phyloP scores from a whole-genome alignment of 208 protist genomes.

The Phytomonas sp. region DNA sequence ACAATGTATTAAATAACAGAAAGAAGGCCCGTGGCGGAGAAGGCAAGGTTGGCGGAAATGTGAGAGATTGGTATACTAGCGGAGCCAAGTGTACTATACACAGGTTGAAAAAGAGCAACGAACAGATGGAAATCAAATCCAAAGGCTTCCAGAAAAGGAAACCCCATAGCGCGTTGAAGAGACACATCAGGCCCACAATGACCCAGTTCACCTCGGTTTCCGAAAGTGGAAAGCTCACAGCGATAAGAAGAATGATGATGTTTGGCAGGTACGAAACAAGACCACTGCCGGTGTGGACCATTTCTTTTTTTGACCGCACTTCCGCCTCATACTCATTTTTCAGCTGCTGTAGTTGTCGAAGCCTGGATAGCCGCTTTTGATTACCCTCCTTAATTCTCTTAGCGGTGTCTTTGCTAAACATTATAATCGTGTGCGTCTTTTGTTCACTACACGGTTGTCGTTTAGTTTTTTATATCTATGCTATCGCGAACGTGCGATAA shows the following conservation, averaged over 20 bases:
- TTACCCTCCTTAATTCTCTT: conserved; percentile 57
- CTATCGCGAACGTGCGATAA: not conserved
- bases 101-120: conserved; percentile 45
- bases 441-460: not conserved
- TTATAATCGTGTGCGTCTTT: conserved; percentile 4
- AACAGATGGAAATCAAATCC: conserved; percentile 44
- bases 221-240: conserved; percentile 72
- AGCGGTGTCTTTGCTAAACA: conserved; percentile 28
- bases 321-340: conserved; percentile 46
- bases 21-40: conserved; percentile 22
- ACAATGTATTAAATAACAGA: conserved; percentile 24
- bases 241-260: conserved; percentile 71
- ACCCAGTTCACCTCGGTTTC: conserved; percentile 71
- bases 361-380: conserved; percentile 40
- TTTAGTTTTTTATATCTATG: not conserved
- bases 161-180: conserved; percentile 42
- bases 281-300: conserved; percentile 11
- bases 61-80: conserved; percentile 43
- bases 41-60: conserved; percentile 23
- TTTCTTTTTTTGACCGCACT: conserved; percentile 19
- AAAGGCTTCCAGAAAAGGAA: conserved; percentile 33
- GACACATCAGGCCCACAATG: conserved; percentile 39
- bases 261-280: conserved; percentile 39
- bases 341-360: conserved; percentile 49
- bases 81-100: conserved; percentile 42